Base-by-base conservation (phyloP, 768 basidiomycete genomes). In the Auricularia sp. region DNA sequence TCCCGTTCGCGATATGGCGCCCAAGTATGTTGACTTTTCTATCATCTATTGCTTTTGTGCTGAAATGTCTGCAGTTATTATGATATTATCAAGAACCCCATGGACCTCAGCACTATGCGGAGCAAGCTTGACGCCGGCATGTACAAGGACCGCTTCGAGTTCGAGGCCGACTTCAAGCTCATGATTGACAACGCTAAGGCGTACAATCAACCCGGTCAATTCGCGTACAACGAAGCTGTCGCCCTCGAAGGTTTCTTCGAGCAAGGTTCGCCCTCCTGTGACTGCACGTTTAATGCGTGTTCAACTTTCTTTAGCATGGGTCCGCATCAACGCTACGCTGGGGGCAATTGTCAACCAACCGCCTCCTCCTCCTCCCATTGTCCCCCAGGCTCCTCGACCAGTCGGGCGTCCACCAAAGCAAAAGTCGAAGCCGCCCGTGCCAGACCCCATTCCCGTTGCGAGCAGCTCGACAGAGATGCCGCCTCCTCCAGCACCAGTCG, bases 91-190 rank as follows among this genome's bases (percentile, higher is more conserved):
- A 90, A 90, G 74, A 81, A 89, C 11, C 96, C 97, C 0, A 98
- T 99, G 92, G 97, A 99, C 72, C 80, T 98, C 18, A 87, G 87
- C 62, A 94, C 94, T 0, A 90, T 96, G 80, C 79, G 82, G 34
- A 89, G 89, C 44, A 98, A 96, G 73, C 77, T 98, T 11, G 87
- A 90, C 69, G 86, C 83, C 64, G 94, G 94, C 5, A 83, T 88
- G 75, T 98, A 98, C 77, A 82, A 85, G 67, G 86, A 90, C 70
- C 86, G 94, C 10, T 85, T 87, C 70, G 88, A 82, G 14, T 96
- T 98, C 73, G 87, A 88, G 68, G 79, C 82, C 34, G 97, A 99
- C 74, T 89, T 98, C 75, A 85, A 82, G 65, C 82, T 96, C 63
- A 93, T 98, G 86, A 83, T 94, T 59, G 72, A 78, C 56, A 99